These are phyloP conservation scores for Epicoccum nigrum DNA, from an alignment of 2,329 filamentous ascomycete genomes.

Conservation along the genomic window DNA sequence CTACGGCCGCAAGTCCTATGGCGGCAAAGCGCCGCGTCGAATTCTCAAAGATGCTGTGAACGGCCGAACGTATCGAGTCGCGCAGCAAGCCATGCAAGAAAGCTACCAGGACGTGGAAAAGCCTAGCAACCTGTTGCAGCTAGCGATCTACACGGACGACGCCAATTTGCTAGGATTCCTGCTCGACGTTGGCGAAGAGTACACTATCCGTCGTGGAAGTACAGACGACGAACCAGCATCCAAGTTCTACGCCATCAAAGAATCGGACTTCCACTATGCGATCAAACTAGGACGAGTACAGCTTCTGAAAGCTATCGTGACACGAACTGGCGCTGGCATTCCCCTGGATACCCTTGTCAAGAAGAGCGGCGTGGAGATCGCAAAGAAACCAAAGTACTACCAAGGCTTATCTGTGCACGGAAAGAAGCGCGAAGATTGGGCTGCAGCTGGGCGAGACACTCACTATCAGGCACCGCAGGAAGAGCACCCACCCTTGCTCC, in stretches of 20 bases:
- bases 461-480: slow-evolving; percentile 8
- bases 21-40: slow-evolving; percentile 4
- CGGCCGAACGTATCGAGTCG: slow-evolving; percentile 3
- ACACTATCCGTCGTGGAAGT: slow-evolving; percentile 8
- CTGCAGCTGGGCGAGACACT: slow-evolving; percentile 21
- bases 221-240: slow-evolving; percentile 19
- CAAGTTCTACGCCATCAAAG: slow-evolving; percentile 23
- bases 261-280: slow-evolving; percentile 39
- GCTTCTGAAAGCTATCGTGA: slow-evolving; percentile 69
- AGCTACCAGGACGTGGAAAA: slow-evolving; percentile 1
- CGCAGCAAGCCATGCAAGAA: neutral
- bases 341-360: slow-evolving; percentile 71
- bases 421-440: slow-evolving; percentile 77
- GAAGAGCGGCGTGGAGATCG: slow-evolving; percentile 67
- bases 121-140: slow-evolving; percentile 35
- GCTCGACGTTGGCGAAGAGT: slow-evolving; percentile 24
- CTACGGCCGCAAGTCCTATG: neutral
- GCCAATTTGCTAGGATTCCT: slow-evolving; percentile 25
- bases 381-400: slow-evolving; percentile 73
- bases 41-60: slow-evolving; percentile 15
- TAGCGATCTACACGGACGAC: slow-evolving; percentile 37
- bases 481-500: slow-evolving; percentile 62
- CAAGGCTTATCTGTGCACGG: slow-evolving; percentile 71
- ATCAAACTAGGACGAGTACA: slow-evolving; percentile 58
- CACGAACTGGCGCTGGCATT: slow-evolving; percentile 69